Evolutionary conservation across 768 basidiomycete species (phyloP).

Genomic region (Tulasnella sp.): DNA sequence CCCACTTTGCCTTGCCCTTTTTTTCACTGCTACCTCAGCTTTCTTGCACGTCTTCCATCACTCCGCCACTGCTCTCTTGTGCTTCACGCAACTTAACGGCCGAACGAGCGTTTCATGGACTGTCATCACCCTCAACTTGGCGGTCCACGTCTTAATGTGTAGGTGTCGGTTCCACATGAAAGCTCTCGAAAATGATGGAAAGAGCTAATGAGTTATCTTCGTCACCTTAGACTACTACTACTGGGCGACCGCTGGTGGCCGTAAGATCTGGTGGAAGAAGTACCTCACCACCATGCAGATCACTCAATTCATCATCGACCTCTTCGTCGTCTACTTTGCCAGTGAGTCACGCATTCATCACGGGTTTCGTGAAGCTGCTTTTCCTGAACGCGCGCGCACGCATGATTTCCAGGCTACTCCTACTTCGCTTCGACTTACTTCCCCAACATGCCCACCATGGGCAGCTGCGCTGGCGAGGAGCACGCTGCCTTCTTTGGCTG

Average conservation of each 20-base stretch:
- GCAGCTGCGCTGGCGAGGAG: slow-evolving; percentile 84
- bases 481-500: slow-evolving; percentile 84
- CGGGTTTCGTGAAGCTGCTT: slow-evolving; percentile 30
- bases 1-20: not conserved
- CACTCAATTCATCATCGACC: slow-evolving; percentile 87
- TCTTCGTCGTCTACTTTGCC: slow-evolving; percentile 87
- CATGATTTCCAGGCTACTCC: slow-evolving; percentile 48
- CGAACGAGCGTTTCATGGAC: slow-evolving; percentile 96
- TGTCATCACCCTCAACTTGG: slow-evolving; percentile 81
- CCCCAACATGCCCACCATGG: slow-evolving; percentile 54
- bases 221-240: slow-evolving; percentile 84
- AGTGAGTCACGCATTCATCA: slow-evolving; percentile 50
- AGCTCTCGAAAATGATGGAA: slow-evolving; percentile 9
- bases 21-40: slow-evolving; percentile 41
- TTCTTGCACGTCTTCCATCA: slow-evolving; percentile 99
- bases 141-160: slow-evolving; percentile 98
- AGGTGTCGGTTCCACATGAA: slow-evolving; percentile 32
- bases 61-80: slow-evolving; percentile 91
- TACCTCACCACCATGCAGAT: slow-evolving; percentile 97
- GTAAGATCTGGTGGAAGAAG: slow-evolving; percentile 99
- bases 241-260: slow-evolving; percentile 94
- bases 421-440: slow-evolving; percentile 63
- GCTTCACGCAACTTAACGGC: slow-evolving; percentile 91
- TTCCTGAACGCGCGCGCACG: slow-evolving; percentile 13
- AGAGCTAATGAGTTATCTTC: not conserved